phyloP scores from a whole-genome alignment of 306 rosid species.

The Mimosa bimucronata region DNA sequence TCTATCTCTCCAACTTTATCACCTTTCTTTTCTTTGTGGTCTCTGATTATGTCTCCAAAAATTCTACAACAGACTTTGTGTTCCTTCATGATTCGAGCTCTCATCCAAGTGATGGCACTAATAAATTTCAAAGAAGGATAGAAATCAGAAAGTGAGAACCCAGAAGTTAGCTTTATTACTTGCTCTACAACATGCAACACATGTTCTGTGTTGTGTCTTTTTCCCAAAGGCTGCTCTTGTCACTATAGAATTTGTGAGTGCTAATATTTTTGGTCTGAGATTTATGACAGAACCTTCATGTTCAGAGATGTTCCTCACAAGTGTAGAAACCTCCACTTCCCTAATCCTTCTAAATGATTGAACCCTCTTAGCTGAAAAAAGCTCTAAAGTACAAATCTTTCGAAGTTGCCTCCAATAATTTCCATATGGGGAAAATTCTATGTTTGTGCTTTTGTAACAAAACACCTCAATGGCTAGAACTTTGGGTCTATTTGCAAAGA shows the following conservation, averaged over 20 bases:
- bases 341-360: background rate
- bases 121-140: constrained; percentile 30
- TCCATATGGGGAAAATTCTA: background rate
- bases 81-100: too few species aligned
- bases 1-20: too few species aligned
- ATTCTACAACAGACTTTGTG: too few species aligned
- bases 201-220: too few species aligned
- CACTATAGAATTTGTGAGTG: background rate
- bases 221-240: background rate
- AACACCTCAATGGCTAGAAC: background rate
- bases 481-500: background rate
- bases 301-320: background rate
- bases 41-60: too few species aligned
- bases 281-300: constrained; percentile 25
- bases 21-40: too few species aligned
- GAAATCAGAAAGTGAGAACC: constrained; percentile 15
- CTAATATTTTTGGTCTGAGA: background rate
- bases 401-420: background rate
- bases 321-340: background rate
- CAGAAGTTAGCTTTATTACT: background rate
- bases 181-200: too few species aligned
- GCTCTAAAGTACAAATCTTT: background rate
- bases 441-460: background rate
- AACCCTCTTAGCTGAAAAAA: background rate
- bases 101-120: constrained; percentile 13